Evolutionary conservation across 768 basidiomycete genomes (phyloP), one percentile per base, ranked within the genome.

Genomic region (Sarcodon sp.): DNA sequence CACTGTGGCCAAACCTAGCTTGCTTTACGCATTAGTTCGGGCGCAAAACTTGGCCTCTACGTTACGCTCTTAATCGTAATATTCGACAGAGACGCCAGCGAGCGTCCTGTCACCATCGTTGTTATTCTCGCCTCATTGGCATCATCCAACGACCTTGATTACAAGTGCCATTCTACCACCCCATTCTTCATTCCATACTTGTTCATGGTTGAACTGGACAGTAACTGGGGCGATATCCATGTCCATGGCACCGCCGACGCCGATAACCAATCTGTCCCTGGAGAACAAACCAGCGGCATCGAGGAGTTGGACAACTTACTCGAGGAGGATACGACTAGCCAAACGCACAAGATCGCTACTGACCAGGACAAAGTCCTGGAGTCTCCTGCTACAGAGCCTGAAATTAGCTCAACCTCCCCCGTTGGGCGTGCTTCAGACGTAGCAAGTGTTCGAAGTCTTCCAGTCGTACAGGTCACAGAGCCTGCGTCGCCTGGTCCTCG

Each of bases 391-490:
- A 9, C 38, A 52, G 41, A 46, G 55, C 13, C 55, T 35, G 56
- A 54, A 15, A 53, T 57, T 52, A 65, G 64, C 12, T 59, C 67
- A 7, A 53, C 64, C 27, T 36, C 47, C 15, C n/a, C 50, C 21
- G 16, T 15, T 15, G 44, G 38, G 49, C 44, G 47, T 11, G 43
- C 49, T 10, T 53, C 32, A n/a, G 60, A 61, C 53, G 64, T 66
- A 13, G 69, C 69, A 55, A 84, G 82, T 54, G 62, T 75, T 5
- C 79, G 75, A 51, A 80, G 77, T 53, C 67, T 81, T 54, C 79
- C 81, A 8, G 67, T 66, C 9, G 72, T 72, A 12, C 73, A 73
- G 56, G 70, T 79, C 45, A 61, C 71, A 31, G 52, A 69, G 65
- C 39, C 66, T 61, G 65, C 71, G 10, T 59, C 55, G 43, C 54